phyloP scores from a whole-genome alignment of 2,329 filamentous ascomycete species.

The Alternaria rosae region DNA sequence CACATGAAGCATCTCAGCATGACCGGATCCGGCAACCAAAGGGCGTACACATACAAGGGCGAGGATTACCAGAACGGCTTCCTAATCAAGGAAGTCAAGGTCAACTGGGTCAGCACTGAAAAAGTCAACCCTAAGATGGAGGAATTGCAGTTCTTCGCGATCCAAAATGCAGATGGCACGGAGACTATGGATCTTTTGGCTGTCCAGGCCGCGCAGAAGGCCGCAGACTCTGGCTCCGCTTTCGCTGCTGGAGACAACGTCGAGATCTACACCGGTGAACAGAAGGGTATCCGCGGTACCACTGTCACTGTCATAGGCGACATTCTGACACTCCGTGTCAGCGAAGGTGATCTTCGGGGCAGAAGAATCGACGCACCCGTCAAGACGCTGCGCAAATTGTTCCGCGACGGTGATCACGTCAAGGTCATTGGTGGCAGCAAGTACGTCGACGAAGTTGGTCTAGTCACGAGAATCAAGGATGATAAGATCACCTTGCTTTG shows the following conservation, averaged over 20 bases:
- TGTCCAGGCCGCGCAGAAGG: constrained; percentile 87
- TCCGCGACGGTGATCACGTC: constrained; percentile 93
- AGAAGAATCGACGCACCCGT: constrained; percentile 91
- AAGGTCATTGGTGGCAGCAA: constrained; percentile 97
- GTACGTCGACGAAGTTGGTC: constrained; percentile 93
- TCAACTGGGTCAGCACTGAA: constrained; percentile 83
- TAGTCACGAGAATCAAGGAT: constrained; percentile 92
- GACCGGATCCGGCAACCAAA: constrained; percentile 63
- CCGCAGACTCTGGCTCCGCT: constrained; percentile 78
- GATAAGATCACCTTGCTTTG: constrained; percentile 92
- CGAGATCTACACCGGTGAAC: constrained; percentile 94
- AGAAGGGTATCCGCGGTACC: constrained; percentile 87
- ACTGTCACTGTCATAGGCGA: constrained; percentile 87
- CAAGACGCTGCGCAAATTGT: constrained; percentile 90
- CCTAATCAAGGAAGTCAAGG: constrained; percentile 90
- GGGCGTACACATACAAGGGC: constrained; percentile 82
- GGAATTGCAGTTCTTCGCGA: constrained; percentile 93
- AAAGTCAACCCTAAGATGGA: constrained; percentile 93
- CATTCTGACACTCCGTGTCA: constrained; percentile 87
- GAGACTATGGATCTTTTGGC: constrained; percentile 93
- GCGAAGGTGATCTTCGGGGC: constrained; percentile 80
- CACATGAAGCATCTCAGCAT: constrained; percentile 70
- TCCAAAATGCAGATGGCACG: constrained; percentile 86
- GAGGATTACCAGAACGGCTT: constrained; percentile 95
- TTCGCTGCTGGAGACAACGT: constrained; percentile 96